Base-by-base conservation (phyloP, 495 filamentous ascomycete genomes). In the Talaromyces stipitatus region DNA sequence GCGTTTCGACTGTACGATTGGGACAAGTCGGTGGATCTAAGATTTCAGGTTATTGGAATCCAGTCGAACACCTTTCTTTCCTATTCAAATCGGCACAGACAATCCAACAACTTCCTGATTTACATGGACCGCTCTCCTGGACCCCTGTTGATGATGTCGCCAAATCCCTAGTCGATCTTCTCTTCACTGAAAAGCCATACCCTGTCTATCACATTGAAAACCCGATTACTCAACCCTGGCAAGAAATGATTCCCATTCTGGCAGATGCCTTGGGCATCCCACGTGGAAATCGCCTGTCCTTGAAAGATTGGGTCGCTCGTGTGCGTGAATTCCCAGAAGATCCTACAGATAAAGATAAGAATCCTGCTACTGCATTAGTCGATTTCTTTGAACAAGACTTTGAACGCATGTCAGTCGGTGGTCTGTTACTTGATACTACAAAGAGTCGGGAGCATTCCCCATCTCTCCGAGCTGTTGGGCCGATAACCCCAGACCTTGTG, bases 121-220 rank as follows among this genome's bases (percentile, higher is more conserved):
- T 81, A 2, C 43, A 66, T 0, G 78, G 79, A 0, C 36, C 56
- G 8, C 24, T 79, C 1, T 75, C 61, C 16, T 82, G 81, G 81
- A 69, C 63, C 1, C 77, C 80, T 0, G 78, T 81, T 4, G 65
- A 82, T 51, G 64, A 68, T 50, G 65, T 77, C 0, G 75, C 79
- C 0, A 64, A 43, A 4, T 63, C 69, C 1, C 52, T 79, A 10
- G 58, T 41, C 2, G 75, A 81, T 0, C 57, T 80, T 1, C 48
- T 75, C 6, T 29, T 29, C 28, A 29, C 28, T 29, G 28, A 29
- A 29, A 29, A 24, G 8, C 18, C 50, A 10, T 47, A 60, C 18
- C 66, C 72, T 1, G 56, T 78, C 59, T 81, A 79, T 50, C 77
- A 81, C 62, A 72, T 81, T 54, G 78, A 81, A 7, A 80, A 80